Evolutionary conservation across 2,329 filamentous ascomycete genomes (phyloP).

Genomic region (Leptographium lundbergii): DNA sequence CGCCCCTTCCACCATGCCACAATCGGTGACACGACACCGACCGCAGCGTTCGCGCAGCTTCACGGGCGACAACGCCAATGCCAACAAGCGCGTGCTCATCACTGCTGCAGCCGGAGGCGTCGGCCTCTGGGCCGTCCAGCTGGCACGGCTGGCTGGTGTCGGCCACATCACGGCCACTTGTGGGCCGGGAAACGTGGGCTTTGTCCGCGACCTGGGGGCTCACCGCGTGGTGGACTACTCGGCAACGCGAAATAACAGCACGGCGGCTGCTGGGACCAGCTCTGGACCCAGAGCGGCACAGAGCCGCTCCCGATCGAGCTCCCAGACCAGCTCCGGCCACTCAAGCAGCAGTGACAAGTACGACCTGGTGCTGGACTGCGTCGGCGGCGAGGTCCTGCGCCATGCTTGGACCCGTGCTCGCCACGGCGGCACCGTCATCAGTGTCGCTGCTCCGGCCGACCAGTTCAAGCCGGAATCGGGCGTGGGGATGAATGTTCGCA

Average conservation of each 20-base stretch:
- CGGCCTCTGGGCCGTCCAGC: slow-evolving; percentile 15
- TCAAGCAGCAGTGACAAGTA: slow-evolving; percentile 6
- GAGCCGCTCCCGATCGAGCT: background rate
- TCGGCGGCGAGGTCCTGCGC: slow-evolving; percentile 9
- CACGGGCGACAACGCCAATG: slow-evolving; percentile 2
- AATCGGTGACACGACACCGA: background rate
- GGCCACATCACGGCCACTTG: slow-evolving; percentile 11
- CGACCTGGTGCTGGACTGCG: slow-evolving; percentile 13
- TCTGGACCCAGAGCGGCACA: background rate
- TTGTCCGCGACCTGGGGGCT: slow-evolving; percentile 11
- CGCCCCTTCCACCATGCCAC: too few relatives aligned
- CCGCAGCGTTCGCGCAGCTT: background rate
- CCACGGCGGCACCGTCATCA: slow-evolving; percentile 11
- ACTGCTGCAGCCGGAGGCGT: slow-evolving; percentile 14
- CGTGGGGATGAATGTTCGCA: slow-evolving; percentile 8
- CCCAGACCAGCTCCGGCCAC: background rate
- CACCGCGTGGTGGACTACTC: slow-evolving; percentile 12
- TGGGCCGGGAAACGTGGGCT: slow-evolving; percentile 7
- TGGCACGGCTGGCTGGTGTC: slow-evolving; percentile 13
- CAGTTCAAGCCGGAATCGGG: slow-evolving; percentile 5
- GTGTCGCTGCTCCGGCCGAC: slow-evolving; percentile 9
- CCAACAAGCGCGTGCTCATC: slow-evolving; percentile 13
- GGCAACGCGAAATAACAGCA: background rate
- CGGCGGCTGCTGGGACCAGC: background rate
- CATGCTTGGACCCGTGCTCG: slow-evolving; percentile 10